These are phyloP conservation scores for Colletotrichum siamense DNA, from an alignment of 2,329 filamentous ascomycete species.

Conservation along the genomic window DNA sequence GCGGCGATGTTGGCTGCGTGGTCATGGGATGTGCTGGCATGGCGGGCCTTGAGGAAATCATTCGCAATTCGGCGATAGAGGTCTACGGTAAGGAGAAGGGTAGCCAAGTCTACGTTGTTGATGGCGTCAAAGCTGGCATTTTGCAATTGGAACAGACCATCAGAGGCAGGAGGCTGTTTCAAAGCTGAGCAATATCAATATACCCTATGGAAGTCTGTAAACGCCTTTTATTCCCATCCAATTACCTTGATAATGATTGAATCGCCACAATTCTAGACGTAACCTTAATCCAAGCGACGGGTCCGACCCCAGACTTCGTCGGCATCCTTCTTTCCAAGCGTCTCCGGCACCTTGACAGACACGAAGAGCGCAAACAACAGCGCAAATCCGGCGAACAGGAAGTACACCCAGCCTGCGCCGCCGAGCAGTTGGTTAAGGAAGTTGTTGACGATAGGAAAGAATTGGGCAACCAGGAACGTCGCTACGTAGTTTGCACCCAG, in stretches of 20 bases:
- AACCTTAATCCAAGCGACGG: slow-evolving; percentile 56
- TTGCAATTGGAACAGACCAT: slow-evolving; percentile 64
- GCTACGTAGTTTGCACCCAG: slow-evolving; percentile 87
- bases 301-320: slow-evolving; percentile 91
- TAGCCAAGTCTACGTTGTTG: slow-evolving; percentile 70
- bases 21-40: slow-evolving; percentile 92
- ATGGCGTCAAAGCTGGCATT: slow-evolving; percentile 78
- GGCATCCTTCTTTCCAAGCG: slow-evolving; percentile 79
- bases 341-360: slow-evolving; percentile 79
- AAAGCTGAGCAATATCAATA: neutral
- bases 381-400: slow-evolving; percentile 84
- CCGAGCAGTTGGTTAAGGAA: slow-evolving; percentile 68
- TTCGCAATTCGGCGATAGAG: slow-evolving; percentile 71
- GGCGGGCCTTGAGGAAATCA: slow-evolving; percentile 81
- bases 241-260: neutral
- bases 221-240: neutral
- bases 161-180: slow-evolving; percentile 46
- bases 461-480: slow-evolving; percentile 91
- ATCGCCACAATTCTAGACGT: slow-evolving; percentile 12
- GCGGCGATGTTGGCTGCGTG: slow-evolving; percentile 67
- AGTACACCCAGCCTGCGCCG: slow-evolving; percentile 84
- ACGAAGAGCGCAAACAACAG: slow-evolving; percentile 75
- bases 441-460: slow-evolving; percentile 88
- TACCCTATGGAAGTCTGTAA: neutral
- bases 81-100: slow-evolving; percentile 65